Evolutionary conservation across 202 grass and related monocot genomes (phyloP).

Genomic region (Brachypodium distachyon): DNA sequence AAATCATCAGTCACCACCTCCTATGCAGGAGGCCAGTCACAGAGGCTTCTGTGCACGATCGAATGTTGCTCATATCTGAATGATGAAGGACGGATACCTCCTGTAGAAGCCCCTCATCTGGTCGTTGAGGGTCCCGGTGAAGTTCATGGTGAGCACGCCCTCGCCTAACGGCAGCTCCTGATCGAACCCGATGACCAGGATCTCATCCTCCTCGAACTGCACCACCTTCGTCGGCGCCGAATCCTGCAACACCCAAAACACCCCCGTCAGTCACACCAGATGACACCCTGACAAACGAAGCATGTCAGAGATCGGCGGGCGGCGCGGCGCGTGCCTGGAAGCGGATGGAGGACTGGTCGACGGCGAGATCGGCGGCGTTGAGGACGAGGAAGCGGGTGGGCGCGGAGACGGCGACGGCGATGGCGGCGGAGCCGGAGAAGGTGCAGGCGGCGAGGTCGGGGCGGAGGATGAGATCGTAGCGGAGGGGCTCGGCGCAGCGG

Average conservation of each 20-base stretch:
- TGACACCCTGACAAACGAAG: background rate
- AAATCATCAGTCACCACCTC: background rate
- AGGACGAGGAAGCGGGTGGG: conserved; percentile 70
- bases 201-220: conserved; percentile 56
- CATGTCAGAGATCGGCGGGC: background rate
- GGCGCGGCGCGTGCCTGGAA: conserved; percentile 18
- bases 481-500: conserved; percentile 39
- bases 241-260: conserved; percentile 27
- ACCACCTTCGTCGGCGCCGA: conserved; percentile 24
- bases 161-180: conserved; percentile 39
- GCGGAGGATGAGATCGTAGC: conserved; percentile 52
- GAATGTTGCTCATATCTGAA: background rate
- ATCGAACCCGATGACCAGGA: conserved; percentile 55
- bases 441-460: conserved; percentile 50
- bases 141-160: conserved; percentile 46
- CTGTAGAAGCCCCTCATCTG: conserved; percentile 81
- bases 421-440: conserved; percentile 42
- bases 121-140: conserved; percentile 64
- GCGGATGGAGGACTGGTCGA: conserved; percentile 35
- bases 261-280: background rate
- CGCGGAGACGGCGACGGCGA: conserved; percentile 35
- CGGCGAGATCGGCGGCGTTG: conserved; percentile 57
- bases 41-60: background rate
- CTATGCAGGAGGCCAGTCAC: background rate
- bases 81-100: conserved; percentile 23